Percentiles rank a stretch among this genome's conserved stretches.
Conservation (phyloP, 768 basidiomycete genomes). For the Russula olivacea region DNA sequence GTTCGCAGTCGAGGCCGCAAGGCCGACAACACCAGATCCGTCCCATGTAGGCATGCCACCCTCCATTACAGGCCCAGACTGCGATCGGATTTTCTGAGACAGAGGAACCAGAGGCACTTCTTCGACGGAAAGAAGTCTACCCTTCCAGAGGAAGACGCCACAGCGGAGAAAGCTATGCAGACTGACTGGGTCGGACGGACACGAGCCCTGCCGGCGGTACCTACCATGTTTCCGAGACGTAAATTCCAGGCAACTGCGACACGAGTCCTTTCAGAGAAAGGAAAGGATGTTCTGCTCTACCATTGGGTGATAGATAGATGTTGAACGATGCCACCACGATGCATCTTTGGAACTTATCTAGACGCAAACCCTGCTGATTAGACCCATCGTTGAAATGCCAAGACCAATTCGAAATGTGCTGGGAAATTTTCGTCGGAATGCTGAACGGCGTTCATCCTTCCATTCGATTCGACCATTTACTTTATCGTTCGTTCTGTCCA, state of each 20-base stretch:
- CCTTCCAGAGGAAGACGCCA: not conserved
- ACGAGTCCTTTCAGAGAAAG: slow-evolving; percentile 4
- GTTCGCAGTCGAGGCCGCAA: slow-evolving; percentile 10
- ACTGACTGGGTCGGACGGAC: not conserved
- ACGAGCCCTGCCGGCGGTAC: not conserved
- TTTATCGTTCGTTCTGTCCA: slow-evolving; percentile 13
- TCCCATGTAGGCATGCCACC: not conserved
- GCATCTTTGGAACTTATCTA: slow-evolving; percentile 6
- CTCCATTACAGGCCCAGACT: not conserved
- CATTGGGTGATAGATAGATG: not conserved
- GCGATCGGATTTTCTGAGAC: slow-evolving; percentile 4
- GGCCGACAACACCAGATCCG: slow-evolving; percentile 1
- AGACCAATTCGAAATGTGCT: not conserved
- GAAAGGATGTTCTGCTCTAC: not conserved
- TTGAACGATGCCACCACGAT: not conserved
- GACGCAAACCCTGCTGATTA: not conserved
- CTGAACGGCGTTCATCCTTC: slow-evolving; percentile 3
- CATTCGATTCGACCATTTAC: slow-evolving; percentile 14
- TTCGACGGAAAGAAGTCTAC: not conserved
- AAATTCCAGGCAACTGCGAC: not conserved
- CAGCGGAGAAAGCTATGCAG: slow-evolving; percentile 14
- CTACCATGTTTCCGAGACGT: not conserved
- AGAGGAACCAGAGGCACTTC: slow-evolving; percentile 1
- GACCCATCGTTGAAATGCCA: not conserved
- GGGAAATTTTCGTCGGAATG: not conserved